Base-by-base conservation (phyloP, 352 stramenopile species). In the Phytopythium boreale region DNA sequence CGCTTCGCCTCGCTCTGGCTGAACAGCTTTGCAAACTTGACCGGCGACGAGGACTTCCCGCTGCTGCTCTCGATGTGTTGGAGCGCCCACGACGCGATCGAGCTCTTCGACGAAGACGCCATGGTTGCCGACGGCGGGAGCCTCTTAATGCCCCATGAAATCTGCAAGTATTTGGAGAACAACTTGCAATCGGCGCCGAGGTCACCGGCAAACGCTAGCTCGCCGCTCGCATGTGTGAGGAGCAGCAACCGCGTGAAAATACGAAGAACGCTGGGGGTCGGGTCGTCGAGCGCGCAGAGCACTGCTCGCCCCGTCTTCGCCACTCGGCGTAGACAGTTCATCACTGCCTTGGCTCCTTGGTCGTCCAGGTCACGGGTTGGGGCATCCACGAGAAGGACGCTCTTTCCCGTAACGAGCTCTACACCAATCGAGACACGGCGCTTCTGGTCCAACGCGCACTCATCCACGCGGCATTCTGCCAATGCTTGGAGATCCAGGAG, bases 401-500 rank as follows among this genome's bases (percentile, higher is more conserved):
- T 67, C 50, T 64, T 64, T 9, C 55, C 34, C 19, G 69, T 62
- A 24, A 60, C 69, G 50, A 73, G 62, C 53, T 76, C 69, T 10
- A 76, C 47, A 20, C 66, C 70, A 53, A 76, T 69, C 31, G 62
- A 62, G 20, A 74, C 66, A 12, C 72, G 66, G 29, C 66, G 66
- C 59, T 37, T 39, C 52, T 73, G 62, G 37, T 64, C 60, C 6
- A 20, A 20, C 41, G 59, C 67, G 49, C 65, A 70, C 22, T 44
- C 59, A 14, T 57, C 49, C 17, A 76, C 61, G 5, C 39, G 24
- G 17, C 60, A 27, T 22, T 67, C 66, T 34, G 66, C 69, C 20
- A 76, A 22, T 19, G 64, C 44, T 29, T 43, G 52, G 20, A 76
- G 53, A 43, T 66, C 66, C 60, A 76, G 56, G 8, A 74, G 37